Percentiles rank a stretch among this genome's conserved stretches.
Conservation (phyloP, 2,329 filamentous ascomycete species). For the Calycina herbarum region DNA sequence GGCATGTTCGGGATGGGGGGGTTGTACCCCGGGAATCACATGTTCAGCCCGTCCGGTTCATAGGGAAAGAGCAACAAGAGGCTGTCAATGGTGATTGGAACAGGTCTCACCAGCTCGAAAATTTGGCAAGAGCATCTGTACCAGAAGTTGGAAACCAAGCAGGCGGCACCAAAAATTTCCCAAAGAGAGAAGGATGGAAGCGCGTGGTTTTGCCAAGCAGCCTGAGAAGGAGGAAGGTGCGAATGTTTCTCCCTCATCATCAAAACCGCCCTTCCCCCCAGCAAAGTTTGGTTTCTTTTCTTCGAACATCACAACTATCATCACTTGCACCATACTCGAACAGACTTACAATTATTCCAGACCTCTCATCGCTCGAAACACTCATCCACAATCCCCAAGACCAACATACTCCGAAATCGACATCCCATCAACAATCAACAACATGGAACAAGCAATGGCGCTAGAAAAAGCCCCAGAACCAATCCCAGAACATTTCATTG, state of each 20-base stretch:
- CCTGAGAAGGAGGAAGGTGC: not conserved
- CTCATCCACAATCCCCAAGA: not conserved
- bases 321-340: not conserved
- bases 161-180: too few relatives aligned
- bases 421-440: not conserved
- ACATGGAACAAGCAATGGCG: too few relatives aligned
- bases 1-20: not conserved
- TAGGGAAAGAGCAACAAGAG: not conserved
- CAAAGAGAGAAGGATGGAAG: not conserved
- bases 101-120: not conserved
- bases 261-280: not conserved
- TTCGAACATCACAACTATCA: not conserved
- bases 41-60: not conserved
- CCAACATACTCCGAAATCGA: not conserved
- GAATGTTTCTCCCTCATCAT: not conserved
- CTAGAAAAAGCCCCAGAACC: too few relatives aligned
- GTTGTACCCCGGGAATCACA: not conserved
- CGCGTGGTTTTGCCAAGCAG: not conserved
- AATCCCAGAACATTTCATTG: not conserved
- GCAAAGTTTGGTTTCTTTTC: not conserved
- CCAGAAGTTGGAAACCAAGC: too few relatives aligned
- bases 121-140: not conserved
- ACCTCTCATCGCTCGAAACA: not conserved
- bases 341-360: not conserved
- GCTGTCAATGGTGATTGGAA: not conserved